These are phyloP conservation scores for Plasmodium adleri DNA, from an alignment of 169 alveolate genomes.

Conservation along the genomic window DNA sequence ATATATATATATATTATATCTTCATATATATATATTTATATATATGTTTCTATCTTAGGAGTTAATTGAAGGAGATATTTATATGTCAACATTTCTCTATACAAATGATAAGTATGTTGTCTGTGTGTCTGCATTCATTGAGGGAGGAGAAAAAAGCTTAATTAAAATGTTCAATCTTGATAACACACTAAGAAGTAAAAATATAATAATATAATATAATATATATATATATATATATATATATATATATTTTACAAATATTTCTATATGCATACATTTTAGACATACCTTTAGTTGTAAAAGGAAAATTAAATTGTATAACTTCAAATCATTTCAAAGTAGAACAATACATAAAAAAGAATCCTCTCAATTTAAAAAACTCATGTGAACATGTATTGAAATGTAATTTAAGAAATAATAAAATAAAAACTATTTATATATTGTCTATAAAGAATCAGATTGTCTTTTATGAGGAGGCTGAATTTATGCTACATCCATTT, in stretches of 20 bases:
- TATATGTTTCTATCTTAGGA: neutral
- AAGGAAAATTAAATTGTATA: conserved; percentile 13
- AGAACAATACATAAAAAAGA: neutral
- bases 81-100: neutral
- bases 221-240: too few relatives aligned
- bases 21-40: too few relatives aligned
- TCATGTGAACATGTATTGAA: neutral
- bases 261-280: neutral
- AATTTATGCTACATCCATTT: neutral
- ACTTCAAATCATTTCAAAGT: neutral
- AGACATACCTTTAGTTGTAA: conserved; percentile 4
- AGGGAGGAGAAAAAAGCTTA: conserved; percentile 7
- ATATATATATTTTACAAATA: too few relatives aligned
- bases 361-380: neutral
- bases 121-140: neutral
- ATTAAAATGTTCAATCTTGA: conserved; percentile 6
- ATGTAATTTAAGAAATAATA: neutral
- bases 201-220: neutral
- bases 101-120: neutral
- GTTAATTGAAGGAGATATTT: conserved; percentile 10
- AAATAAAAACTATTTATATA: neutral
- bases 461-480: conserved; percentile 3
- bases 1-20: too few relatives aligned
- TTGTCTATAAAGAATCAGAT: conserved; percentile 8
- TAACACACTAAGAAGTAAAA: conserved; percentile 2